These are phyloP conservation scores for Effrenium voratum DNA, from an alignment of 73 alveolate genomes.

Conservation along the genomic window DNA sequence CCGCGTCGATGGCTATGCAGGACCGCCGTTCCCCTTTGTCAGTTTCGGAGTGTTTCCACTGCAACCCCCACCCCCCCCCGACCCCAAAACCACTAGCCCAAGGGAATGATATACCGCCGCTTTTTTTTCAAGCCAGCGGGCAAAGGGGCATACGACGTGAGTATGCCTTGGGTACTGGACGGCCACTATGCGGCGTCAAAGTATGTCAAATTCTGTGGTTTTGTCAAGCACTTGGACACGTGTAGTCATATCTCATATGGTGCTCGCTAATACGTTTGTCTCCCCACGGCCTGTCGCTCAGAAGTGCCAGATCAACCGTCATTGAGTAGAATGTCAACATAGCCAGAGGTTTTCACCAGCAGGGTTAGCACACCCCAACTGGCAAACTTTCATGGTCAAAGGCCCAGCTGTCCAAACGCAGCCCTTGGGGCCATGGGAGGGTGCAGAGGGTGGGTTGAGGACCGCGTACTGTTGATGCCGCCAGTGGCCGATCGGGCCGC, in stretches of 20 bases:
- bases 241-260: too few relatives aligned
- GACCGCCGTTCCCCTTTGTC: background rate
- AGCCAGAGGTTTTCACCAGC: background rate
- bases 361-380: background rate
- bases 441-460: background rate
- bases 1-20: constrained; percentile 81
- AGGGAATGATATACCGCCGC: background rate
- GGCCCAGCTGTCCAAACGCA: background rate
- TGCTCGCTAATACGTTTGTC: too few relatives aligned
- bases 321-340: background rate
- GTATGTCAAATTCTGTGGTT: too few relatives aligned
- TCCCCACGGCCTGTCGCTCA: too few relatives aligned
- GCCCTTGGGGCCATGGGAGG: background rate
- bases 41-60: background rate
- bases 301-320: too few relatives aligned
- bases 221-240: too few relatives aligned
- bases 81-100: too few relatives aligned
- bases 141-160: too few relatives aligned
- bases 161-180: too few relatives aligned
- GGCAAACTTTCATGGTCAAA: background rate
- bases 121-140: background rate
- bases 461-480: constrained; percentile 64
- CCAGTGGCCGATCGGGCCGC: constrained; percentile 62
- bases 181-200: too few relatives aligned
- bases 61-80: too few relatives aligned